Conservation (phyloP, 176 grass and related monocot genomes). For the Avena atlantica region DNA sequence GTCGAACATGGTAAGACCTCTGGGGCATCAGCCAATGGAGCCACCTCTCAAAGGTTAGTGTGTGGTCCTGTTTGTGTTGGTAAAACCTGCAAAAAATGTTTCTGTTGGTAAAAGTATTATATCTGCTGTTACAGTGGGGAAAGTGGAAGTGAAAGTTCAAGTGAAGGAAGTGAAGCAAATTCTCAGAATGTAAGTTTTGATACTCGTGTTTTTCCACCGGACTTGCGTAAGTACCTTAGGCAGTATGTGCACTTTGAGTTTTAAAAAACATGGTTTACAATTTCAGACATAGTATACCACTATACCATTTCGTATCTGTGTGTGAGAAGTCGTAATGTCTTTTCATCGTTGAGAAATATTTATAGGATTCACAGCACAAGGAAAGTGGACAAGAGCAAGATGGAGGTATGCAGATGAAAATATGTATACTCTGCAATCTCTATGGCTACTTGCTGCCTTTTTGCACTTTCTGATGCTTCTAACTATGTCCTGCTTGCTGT, state of each 20-base stretch:
- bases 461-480: slow-evolving; percentile 38
- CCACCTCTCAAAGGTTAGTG: slow-evolving; percentile 78
- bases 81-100: slow-evolving; percentile 2
- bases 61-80: slow-evolving; percentile 14
- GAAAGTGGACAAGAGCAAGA: slow-evolving; percentile 72
- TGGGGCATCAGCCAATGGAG: slow-evolving; percentile 74
- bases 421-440: background rate
- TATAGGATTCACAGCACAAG: slow-evolving; percentile 68
- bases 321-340: slow-evolving; percentile 31
- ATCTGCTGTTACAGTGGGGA: slow-evolving; percentile 74
- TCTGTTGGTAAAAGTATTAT: slow-evolving; percentile 29
- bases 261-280: background rate
- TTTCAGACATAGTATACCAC: slow-evolving; percentile 10
- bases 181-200: slow-evolving; percentile 81
- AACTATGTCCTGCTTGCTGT: slow-evolving; percentile 41
- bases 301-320: slow-evolving; percentile 23
- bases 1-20: slow-evolving; percentile 67
- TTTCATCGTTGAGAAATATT: slow-evolving; percentile 34
- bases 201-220: background rate
- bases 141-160: slow-evolving; percentile 83
- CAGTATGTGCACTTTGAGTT: slow-evolving; percentile 6
- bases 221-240: background rate
- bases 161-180: slow-evolving; percentile 83
- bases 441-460: slow-evolving; percentile 14
- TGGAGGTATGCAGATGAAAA: slow-evolving; percentile 60